Evolutionary conservation across 2,329 filamentous ascomycete genomes (phyloP).

Genomic region (Ceratocystis lukuohia): DNA sequence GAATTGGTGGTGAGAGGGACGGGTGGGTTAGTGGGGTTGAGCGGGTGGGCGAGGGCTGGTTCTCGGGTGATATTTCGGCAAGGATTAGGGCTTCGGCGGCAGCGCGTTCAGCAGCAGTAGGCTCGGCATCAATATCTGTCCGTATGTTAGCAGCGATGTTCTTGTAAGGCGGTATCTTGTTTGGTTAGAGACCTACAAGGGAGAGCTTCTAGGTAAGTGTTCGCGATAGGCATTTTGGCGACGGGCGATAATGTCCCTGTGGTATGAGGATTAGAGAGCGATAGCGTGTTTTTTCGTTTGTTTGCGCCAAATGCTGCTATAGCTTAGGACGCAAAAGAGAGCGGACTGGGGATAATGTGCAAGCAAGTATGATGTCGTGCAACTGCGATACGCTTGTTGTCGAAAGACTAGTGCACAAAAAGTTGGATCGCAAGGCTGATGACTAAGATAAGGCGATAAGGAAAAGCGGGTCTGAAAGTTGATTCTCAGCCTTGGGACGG

Average conservation of each 20-base stretch:
- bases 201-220: conserved; percentile 57
- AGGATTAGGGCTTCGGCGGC: conserved; percentile 57
- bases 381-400: not conserved
- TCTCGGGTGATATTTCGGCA: conserved; percentile 44
- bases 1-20: conserved; percentile 41
- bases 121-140: conserved; percentile 67
- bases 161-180: not conserved
- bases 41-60: conserved; percentile 28
- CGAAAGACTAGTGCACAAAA: not conserved
- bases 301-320: not conserved
- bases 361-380: not conserved
- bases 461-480: not conserved
- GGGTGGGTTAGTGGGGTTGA: conserved; percentile 36
- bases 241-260: no score
- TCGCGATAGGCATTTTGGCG: conserved; percentile 24
- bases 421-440: not conserved
- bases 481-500: not conserved
- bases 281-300: not conserved
- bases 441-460: not conserved
- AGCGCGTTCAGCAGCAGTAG: conserved; percentile 47
- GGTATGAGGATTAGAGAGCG: not conserved
- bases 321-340: not conserved
- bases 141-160: conserved; percentile 12
- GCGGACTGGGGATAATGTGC: not conserved
- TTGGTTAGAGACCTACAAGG: conserved; percentile 46